Conservation (phyloP, 2,329 filamentous ascomycete species). For the Diplodia corticola region DNA sequence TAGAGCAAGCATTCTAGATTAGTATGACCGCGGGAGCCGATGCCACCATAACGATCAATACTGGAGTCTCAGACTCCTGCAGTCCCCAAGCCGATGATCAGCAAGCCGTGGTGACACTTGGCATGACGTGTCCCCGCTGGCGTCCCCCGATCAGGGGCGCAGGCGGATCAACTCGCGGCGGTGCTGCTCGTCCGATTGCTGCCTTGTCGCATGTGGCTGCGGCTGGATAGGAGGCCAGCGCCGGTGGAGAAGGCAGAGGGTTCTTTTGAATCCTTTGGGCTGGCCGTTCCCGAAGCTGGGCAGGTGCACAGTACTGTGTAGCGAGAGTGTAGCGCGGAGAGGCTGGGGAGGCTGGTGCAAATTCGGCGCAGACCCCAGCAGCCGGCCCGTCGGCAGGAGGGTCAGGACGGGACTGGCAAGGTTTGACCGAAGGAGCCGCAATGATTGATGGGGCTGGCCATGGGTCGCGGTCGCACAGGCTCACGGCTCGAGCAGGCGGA, state of each 20-base stretch:
- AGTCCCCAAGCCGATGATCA: not conserved
- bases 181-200: not conserved
- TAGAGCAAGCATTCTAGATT: too few species aligned
- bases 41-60: not conserved
- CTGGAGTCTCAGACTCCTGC: not conserved
- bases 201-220: not conserved
- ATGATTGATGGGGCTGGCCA: not conserved
- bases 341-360: not conserved
- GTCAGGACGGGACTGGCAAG: not conserved
- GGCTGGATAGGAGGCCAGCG: not conserved
- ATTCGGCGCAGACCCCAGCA: not conserved
- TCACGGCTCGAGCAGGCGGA: not conserved
- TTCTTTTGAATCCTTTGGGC: too few species aligned
- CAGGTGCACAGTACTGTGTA: too few species aligned
- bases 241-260: not conserved
- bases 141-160: not conserved
- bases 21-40: not conserved
- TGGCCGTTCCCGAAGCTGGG: too few species aligned
- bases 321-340: not conserved
- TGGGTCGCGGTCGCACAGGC: not conserved
- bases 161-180: constrained; percentile 1
- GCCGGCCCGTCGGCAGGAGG: not conserved
- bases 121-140: not conserved
- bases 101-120: not conserved
- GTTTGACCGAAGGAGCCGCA: too few species aligned